Conservation (phyloP, 2,329 filamentous ascomycete genomes). For the Aspergillus felis region DNA sequence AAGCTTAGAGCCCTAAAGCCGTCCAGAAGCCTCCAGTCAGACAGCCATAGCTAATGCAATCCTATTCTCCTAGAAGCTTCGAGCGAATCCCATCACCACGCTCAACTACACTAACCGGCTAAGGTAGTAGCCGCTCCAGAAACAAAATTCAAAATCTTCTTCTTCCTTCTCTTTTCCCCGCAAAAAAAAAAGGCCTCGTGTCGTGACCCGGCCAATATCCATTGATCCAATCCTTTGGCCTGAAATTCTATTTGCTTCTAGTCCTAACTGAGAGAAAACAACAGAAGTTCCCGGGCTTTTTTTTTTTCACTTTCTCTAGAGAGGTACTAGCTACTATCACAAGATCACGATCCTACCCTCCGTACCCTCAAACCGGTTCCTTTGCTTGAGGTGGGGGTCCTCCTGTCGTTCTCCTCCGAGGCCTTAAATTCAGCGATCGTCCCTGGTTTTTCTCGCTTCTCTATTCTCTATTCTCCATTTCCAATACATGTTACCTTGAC, state of each 20-base stretch:
- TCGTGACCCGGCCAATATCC: neutral
- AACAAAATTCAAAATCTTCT: neutral
- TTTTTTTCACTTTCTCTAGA: neutral
- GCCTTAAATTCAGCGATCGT: neutral
- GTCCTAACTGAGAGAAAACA: neutral
- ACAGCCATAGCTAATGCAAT: neutral
- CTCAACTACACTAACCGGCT: neutral
- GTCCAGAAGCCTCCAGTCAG: neutral
- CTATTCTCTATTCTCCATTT: neutral
- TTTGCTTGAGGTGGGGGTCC: neutral
- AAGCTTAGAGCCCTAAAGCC: neutral
- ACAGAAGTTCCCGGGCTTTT: neutral
- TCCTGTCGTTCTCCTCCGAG: neutral
- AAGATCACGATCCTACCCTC: neutral
- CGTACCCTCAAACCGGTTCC: neutral
- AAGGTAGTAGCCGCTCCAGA: neutral
- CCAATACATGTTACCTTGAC: neutral
- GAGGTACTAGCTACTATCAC: neutral
- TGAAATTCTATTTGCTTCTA: neutral
- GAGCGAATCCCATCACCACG: neutral
- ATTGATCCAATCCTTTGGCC: neutral
- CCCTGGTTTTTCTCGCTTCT: neutral
- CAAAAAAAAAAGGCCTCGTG: neutral
- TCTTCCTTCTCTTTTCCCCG: neutral
- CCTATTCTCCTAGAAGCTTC: neutral